phyloP scores from a whole-genome alignment of 108 stramenopile genomes.

The Nitzschia palea region DNA sequence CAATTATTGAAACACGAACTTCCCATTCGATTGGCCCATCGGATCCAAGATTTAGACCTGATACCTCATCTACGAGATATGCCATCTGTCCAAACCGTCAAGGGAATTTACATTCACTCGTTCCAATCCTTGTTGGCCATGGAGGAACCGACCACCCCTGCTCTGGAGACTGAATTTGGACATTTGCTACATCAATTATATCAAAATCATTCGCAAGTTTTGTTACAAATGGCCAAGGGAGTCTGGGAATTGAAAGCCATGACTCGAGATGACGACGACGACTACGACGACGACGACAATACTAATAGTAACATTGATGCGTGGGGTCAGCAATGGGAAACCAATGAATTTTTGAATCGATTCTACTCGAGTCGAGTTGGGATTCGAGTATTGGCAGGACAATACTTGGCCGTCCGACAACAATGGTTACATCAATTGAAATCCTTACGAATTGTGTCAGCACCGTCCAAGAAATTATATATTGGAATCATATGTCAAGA shows the following conservation, averaged over 20 bases:
- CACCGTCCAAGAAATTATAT: constrained; percentile 21
- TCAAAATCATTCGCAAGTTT: constrained; percentile 66
- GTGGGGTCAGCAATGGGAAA: constrained; percentile 39
- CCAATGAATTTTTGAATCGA: constrained; percentile 83
- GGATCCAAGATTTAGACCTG: constrained; percentile 72
- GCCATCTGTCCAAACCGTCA: constrained; percentile 52
- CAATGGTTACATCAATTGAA: constrained; percentile 11
- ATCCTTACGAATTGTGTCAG: not conserved
- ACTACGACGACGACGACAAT: constrained; percentile 30
- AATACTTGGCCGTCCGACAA: constrained; percentile 63
- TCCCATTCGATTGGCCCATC: constrained; percentile 84
- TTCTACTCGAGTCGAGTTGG: constrained; percentile 88
- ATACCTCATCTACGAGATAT: constrained; percentile 50
- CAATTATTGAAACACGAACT: constrained; percentile 69
- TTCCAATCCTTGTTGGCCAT: constrained; percentile 55
- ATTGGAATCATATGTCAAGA: constrained; percentile 63
- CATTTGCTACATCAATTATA: constrained; percentile 58
- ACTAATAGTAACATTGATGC: constrained; percentile 2
- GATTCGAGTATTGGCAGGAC: constrained; percentile 90
- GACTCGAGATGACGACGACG: constrained; percentile 18
- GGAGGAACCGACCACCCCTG: constrained; percentile 26
- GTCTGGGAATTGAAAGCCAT: constrained; percentile 60
- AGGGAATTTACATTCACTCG: constrained; percentile 62
- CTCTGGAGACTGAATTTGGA: constrained; percentile 59
- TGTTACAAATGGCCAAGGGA: constrained; percentile 84